Base-by-base conservation (phyloP, 2,329 filamentous ascomycete genomes). In the Cadophora malorum region DNA sequence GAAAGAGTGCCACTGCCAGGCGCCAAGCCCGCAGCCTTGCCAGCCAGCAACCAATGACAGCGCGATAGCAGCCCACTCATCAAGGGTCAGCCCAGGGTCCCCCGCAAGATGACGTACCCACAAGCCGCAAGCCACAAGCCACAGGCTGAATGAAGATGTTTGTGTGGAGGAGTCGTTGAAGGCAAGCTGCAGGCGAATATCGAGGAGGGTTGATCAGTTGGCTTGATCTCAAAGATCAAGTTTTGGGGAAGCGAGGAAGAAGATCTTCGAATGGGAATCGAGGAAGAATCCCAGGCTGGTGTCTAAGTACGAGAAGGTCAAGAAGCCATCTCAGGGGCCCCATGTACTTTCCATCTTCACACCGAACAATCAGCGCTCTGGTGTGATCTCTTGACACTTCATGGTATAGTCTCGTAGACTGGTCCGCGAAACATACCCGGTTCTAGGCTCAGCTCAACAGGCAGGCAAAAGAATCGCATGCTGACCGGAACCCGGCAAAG, bases 1-100 rank as follows among this genome's bases (percentile, higher is more conserved):
- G 4, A 45, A 45, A 12, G 14, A 19, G 41, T 45, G 41, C 41
- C 41, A 45, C 12, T 45, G 41, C 41, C 41, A 5, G 8, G 12
- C 35, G 38, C 58, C 58, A 61, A 61, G 58, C 35, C 21, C n/a
- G 35, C 58, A 61, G 58, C 58, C 58, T 61, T 61, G 58, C 31
- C 21, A 41, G 12, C 33, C 19, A 23, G n/a, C 16, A 55, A 28
- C 25, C 16, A 58, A 38, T 21, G n/a, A 14, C 31, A 38, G 35
- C 8, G 35, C 35, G 9, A 7, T 7, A 38, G 35, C 35, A 14
- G 12, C 35, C 35, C 35, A 38, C 12, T 38, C 7, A 9, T 38
- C 12, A 9, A 38, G 35, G 35, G 35, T 38, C 14, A 56, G 14
- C 25, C 53, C n/a, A 45, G 56, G 56, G 21, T 60, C 23, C 38